phyloP scores from a whole-genome alignment of 306 rosid species.

The Cicer pinnatifidum region DNA sequence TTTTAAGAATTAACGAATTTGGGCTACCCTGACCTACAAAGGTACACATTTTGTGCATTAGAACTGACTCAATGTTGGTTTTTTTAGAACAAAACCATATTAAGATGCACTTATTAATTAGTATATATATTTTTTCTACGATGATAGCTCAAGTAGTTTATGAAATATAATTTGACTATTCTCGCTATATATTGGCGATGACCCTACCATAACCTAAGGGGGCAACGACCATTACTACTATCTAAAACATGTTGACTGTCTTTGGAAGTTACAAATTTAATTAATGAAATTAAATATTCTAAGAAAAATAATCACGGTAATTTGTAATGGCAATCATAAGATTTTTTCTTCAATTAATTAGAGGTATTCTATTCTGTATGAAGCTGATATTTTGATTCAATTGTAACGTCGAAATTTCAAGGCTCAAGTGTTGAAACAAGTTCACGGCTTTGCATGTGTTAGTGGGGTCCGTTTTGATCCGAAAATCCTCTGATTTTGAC shows the following conservation, averaged over 20 bases:
- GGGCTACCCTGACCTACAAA: too few relatives aligned
- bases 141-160: too few relatives aligned
- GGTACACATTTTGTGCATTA: too few relatives aligned
- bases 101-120: too few relatives aligned
- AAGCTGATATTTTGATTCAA: neutral
- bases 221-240: neutral
- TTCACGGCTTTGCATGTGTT: slow-evolving; percentile 23
- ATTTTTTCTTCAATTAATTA: too few relatives aligned
- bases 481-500: slow-evolving; percentile 50
- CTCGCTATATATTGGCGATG: neutral
- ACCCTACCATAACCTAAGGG: slow-evolving; percentile 29
- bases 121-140: too few relatives aligned
- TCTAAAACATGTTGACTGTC: slow-evolving; percentile 5
- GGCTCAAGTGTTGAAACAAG: neutral
- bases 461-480: slow-evolving; percentile 59
- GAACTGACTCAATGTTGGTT: too few relatives aligned
- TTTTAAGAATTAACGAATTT: too few relatives aligned
- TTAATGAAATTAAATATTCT: neutral
- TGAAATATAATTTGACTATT: neutral
- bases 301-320: neutral
- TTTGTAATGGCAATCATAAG: neutral
- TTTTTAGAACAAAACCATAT: too few relatives aligned
- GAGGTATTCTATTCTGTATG: neutral
- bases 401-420: neutral
- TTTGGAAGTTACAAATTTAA: neutral